A percentile compares a stretch with the other conserved stretches of the same genome.
Conservation (phyloP, 2,329 filamentous ascomycete species). For the Pseudopithomyces maydicus region DNA sequence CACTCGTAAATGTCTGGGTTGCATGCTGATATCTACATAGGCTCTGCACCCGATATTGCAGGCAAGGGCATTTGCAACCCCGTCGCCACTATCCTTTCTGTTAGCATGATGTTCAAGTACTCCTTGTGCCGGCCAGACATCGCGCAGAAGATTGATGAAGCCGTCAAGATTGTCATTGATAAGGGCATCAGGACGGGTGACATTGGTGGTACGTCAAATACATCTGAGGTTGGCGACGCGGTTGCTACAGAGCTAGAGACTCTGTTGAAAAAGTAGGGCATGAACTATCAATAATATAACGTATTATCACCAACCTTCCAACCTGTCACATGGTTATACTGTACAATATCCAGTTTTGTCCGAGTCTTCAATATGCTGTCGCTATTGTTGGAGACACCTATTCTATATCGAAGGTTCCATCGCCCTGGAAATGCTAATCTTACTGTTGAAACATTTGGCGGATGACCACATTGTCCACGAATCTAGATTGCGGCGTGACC, state of each 20-base stretch:
- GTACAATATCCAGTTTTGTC: too few relatives aligned
- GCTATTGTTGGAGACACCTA: too few relatives aligned
- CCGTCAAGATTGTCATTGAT: slow-evolving; percentile 81
- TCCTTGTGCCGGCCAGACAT: slow-evolving; percentile 80
- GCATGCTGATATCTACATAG: slow-evolving; percentile 48
- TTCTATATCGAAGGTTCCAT: too few relatives aligned
- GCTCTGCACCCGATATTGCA: slow-evolving; percentile 90
- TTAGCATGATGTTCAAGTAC: slow-evolving; percentile 96
- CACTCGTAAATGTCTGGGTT: background rate
- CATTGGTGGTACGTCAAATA: slow-evolving; percentile 77
- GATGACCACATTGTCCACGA: background rate
- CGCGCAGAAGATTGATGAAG: slow-evolving; percentile 78
- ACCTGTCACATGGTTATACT: background rate
- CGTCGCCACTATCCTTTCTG: slow-evolving; percentile 85
- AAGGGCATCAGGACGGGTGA: slow-evolving; percentile 79
- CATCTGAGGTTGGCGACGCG: slow-evolving; percentile 81
- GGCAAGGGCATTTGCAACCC: slow-evolving; percentile 92
- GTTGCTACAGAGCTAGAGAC: slow-evolving; percentile 75
- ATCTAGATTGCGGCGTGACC: background rate
- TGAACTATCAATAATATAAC: background rate
- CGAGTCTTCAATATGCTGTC: too few relatives aligned
- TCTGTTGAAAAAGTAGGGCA: slow-evolving; percentile 56
- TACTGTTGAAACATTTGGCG: too few relatives aligned
- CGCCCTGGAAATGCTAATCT: too few relatives aligned
- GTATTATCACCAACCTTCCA: background rate